Evolutionary conservation across 345 rosid species (phyloP).

Genomic region (Arabidopsis suecica): DNA sequence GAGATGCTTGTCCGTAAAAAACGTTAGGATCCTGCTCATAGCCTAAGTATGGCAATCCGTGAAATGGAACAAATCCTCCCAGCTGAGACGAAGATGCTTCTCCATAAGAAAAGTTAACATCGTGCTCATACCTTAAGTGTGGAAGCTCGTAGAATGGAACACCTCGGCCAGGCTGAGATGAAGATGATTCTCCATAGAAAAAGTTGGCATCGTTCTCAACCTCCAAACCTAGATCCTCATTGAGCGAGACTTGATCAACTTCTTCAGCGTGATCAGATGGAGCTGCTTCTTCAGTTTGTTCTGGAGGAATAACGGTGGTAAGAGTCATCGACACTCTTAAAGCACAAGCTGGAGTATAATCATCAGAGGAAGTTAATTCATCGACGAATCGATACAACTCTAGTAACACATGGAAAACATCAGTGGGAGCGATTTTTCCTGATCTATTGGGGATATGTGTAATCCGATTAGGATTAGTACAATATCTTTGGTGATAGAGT

Average conservation of each 20-base stretch:
- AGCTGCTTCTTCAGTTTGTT: neutral
- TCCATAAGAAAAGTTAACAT: neutral
- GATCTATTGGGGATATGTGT: neutral
- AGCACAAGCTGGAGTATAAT: slow-evolving; percentile 6
- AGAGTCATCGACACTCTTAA: neutral
- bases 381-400: neutral
- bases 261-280: too few relatives aligned
- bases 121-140: neutral
- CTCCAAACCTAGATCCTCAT: neutral
- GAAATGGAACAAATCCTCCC: neutral
- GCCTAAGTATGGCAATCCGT: too few relatives aligned
- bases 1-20: too few relatives aligned
- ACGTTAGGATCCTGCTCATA: too few relatives aligned
- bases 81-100: neutral
- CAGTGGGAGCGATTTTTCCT: neutral
- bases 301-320: neutral
- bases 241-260: too few relatives aligned
- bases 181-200: too few relatives aligned
- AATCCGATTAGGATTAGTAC: too few relatives aligned
- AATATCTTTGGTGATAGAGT: too few relatives aligned
- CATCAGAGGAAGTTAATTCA: neutral
- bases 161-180: too few relatives aligned
- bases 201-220: neutral
- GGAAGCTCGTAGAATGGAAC: too few relatives aligned
- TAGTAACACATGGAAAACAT: neutral